phyloP scores from a whole-genome alignment of 2,329 filamentous ascomycete species.

The Davidsoniella eucalypti region DNA sequence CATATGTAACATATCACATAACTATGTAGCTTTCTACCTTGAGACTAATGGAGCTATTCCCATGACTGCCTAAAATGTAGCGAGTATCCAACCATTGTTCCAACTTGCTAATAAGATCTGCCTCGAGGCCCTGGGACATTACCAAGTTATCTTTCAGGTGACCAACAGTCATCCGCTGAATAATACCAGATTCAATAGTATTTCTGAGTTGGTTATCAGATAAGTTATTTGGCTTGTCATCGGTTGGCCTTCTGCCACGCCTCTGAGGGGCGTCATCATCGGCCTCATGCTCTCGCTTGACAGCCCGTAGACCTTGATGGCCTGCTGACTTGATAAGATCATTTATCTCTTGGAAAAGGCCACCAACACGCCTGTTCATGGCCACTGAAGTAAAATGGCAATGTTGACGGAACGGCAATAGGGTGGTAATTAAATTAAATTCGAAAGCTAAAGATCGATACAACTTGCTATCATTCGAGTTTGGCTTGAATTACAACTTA shows the following conservation, averaged over 20 bases:
- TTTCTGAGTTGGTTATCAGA: conserved; percentile 31
- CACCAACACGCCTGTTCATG: conserved; percentile 75
- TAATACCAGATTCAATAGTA: conserved; percentile 27
- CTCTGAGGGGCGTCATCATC: conserved; percentile 29
- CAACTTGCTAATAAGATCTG: conserved; percentile 36
- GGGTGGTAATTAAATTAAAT: no score
- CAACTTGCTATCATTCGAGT: no score
- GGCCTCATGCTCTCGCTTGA: conserved; percentile 15
- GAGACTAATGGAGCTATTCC: no score
- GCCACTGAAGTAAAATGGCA: conserved; percentile 25
- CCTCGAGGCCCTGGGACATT: conserved; percentile 33
- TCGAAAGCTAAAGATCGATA: no score
- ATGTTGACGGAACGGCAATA: no score
- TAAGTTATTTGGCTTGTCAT: conserved; percentile 21
- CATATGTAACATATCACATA: no score
- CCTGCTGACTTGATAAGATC: conserved; percentile 36
- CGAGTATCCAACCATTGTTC: conserved; percentile 40
- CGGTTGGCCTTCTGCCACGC: conserved; percentile 23
- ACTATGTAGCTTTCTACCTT: no score
- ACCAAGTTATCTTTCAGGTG: conserved; percentile 34
- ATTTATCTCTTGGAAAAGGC: conserved; percentile 64
- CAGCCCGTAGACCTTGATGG: conserved; percentile 16
- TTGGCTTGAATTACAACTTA: no score
- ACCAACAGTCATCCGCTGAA: conserved; percentile 37
- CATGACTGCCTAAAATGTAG: not conserved